phyloP scores from a whole-genome alignment of 805 yeast species.

The Kluyveromyces siamensis region DNA sequence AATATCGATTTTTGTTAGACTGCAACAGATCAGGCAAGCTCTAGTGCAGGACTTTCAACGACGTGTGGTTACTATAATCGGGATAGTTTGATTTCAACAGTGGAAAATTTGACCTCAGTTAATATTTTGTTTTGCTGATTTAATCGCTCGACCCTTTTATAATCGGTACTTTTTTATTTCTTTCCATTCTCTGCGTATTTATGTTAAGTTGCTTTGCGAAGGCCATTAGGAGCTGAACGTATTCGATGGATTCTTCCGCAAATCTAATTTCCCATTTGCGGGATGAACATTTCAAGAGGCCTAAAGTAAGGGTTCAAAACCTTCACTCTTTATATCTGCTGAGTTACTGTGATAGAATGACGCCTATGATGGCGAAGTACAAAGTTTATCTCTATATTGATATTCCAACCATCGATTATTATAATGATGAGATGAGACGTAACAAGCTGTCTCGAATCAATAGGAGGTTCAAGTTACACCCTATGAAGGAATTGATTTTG shows the following conservation, averaged over 20 bases:
- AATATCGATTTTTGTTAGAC: neutral
- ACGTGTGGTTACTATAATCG: neutral
- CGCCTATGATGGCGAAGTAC: conserved; percentile 10
- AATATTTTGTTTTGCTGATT: neutral
- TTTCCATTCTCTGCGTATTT: neutral
- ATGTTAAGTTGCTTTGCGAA: neutral
- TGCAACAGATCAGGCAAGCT: too few species aligned
- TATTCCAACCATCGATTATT: conserved; percentile 28
- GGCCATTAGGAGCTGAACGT: neutral
- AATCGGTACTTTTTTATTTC: neutral
- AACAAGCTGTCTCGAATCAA: conserved; percentile 21
- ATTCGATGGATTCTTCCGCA: conserved; percentile 2
- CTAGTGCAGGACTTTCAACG: neutral
- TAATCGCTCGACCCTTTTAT: neutral
- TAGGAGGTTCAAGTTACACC: conserved; percentile 23
- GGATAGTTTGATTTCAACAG: neutral
- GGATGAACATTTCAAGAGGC: conserved; percentile 1
- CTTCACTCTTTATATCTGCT: conserved; percentile 23
- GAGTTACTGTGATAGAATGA: conserved; percentile 18
- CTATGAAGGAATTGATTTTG: conserved; percentile 18
- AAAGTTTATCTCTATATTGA: conserved; percentile 23
- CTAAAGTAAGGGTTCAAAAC: conserved; percentile 20
- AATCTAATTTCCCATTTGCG: conserved; percentile 1
- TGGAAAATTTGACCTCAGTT: neutral
- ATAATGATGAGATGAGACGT: conserved; percentile 24